Evolutionary conservation across 768 basidiomycete species (phyloP).

Genomic region (Fomitopsis pulvina): DNA sequence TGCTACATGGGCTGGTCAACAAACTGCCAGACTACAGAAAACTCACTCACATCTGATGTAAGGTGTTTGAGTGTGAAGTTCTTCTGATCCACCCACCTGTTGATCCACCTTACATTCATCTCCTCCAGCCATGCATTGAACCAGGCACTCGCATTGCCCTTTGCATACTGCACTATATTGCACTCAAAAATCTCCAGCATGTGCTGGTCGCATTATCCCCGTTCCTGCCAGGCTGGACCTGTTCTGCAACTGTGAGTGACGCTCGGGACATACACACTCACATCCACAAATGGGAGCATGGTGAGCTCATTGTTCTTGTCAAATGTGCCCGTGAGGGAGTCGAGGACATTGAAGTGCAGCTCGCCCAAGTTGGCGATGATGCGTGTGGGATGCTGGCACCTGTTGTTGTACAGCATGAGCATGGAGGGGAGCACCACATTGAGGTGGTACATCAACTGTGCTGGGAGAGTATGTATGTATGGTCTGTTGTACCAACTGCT

Average conservation of each 20-base stretch:
- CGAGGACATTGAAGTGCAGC: constrained; percentile 62
- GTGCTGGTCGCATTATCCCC: constrained; percentile 30
- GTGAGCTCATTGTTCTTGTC: constrained; percentile 78
- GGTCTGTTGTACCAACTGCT: too few species aligned
- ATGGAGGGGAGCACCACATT: constrained; percentile 57
- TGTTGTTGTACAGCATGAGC: constrained; percentile 52
- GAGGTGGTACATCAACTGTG: too few species aligned
- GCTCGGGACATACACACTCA: too few species aligned
- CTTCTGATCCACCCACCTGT: constrained; percentile 31
- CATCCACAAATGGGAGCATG: constrained; percentile 61
- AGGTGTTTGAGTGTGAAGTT: constrained; percentile 71
- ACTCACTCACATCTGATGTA: constrained; percentile 52
- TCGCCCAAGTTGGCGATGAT: constrained; percentile 59
- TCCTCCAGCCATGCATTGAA: constrained; percentile 54
- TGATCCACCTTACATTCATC: constrained; percentile 39
- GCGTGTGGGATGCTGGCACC: constrained; percentile 48
- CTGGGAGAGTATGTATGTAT: too few species aligned
- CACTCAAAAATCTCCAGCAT: constrained; percentile 22
- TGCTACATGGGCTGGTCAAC: constrained; percentile 25
- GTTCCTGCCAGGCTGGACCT: constrained; percentile 48
- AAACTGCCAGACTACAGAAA: background rate
- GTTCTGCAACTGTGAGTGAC: constrained; percentile 39
- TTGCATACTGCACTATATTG: constrained; percentile 35
- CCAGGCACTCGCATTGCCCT: constrained; percentile 43
- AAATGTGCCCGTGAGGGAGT: constrained; percentile 61